Percentiles rank a stretch among this genome's conserved stretches.
Evolutionary conservation across 148 eudicot genomes (phyloP).

Genomic region (Rhododendron griersonianum): DNA sequence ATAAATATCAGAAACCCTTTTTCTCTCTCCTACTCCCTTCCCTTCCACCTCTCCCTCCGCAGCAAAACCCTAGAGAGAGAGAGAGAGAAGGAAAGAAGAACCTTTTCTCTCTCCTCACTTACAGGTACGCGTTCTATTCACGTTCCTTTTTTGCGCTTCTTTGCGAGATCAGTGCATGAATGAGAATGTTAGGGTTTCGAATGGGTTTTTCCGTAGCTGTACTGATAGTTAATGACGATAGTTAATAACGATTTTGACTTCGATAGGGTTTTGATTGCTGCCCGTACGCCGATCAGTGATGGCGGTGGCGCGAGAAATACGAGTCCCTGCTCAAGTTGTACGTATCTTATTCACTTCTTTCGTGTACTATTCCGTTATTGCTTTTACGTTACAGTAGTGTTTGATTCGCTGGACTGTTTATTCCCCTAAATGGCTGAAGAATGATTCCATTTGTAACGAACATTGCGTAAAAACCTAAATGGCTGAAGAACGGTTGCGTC

Average conservation of each 20-base stretch:
- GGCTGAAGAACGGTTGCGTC: background rate
- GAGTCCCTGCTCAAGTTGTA: slow-evolving; percentile 52
- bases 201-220: background rate
- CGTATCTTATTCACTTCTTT: slow-evolving; percentile 8
- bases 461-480: background rate
- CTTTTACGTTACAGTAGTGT: background rate
- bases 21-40: background rate
- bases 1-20: background rate
- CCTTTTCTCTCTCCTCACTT: background rate
- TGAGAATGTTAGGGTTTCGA: background rate
- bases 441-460: background rate
- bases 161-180: background rate
- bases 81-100: background rate
- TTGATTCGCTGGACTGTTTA: background rate
- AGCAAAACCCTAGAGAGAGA: slow-evolving; percentile 12
- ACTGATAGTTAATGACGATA: background rate
- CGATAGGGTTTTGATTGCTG: slow-evolving; percentile 3
- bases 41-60: slow-evolving; percentile 14
- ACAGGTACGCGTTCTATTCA: background rate
- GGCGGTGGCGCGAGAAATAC: slow-evolving; percentile 16
- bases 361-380: background rate
- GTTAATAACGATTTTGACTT: background rate
- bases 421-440: background rate
- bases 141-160: background rate
- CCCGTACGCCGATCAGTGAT: slow-evolving; percentile 11